Conservation (phyloP, 2,329 filamentous ascomycete genomes). For the Purpureocillium lavendulum region DNA sequence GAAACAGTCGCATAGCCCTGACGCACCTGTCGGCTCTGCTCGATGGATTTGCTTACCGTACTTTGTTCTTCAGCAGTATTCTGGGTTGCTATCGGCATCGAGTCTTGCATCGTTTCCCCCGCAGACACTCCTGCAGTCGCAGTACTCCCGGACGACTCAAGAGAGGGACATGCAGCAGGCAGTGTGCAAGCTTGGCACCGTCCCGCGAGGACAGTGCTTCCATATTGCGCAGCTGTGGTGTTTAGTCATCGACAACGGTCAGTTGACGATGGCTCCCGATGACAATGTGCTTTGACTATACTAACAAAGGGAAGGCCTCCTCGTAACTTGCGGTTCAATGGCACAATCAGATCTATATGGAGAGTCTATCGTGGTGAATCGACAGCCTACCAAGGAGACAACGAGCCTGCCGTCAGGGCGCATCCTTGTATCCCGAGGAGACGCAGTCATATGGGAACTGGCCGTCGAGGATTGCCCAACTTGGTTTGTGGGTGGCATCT, state of each 20-base stretch:
- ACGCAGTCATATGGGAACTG: conserved; percentile 28
- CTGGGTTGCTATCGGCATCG: conserved; percentile 23
- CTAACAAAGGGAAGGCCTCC: conserved; percentile 16
- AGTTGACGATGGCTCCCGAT: conserved; percentile 5
- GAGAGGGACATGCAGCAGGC: conserved; percentile 38
- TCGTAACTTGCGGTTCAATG: conserved; percentile 34
- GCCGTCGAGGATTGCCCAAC: conserved; percentile 29
- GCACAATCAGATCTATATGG: conserved; percentile 21
- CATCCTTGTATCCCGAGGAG: conserved; percentile 26
- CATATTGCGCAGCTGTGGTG: conserved; percentile 41
- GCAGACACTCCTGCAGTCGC: conserved; percentile 33
- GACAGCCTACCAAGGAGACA: conserved; percentile 17
- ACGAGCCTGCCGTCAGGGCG: conserved; percentile 9
- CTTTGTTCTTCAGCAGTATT: conserved; percentile 35
- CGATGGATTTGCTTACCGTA: conserved; percentile 39
- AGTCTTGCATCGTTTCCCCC: conserved; percentile 28
- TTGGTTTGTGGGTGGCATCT: conserved; percentile 32
- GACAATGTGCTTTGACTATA: too few species aligned
- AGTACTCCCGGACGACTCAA: conserved; percentile 28
- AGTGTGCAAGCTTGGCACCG: conserved; percentile 28
- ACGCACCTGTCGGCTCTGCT: conserved; percentile 9
- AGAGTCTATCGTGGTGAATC: conserved; percentile 19
- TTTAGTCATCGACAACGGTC: conserved; percentile 34
- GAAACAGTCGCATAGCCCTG: conserved; percentile 2
- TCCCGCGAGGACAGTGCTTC: conserved; percentile 29